Conservation (phyloP, 2,329 filamentous ascomycete species). For the Colletotrichum sp. region DNA sequence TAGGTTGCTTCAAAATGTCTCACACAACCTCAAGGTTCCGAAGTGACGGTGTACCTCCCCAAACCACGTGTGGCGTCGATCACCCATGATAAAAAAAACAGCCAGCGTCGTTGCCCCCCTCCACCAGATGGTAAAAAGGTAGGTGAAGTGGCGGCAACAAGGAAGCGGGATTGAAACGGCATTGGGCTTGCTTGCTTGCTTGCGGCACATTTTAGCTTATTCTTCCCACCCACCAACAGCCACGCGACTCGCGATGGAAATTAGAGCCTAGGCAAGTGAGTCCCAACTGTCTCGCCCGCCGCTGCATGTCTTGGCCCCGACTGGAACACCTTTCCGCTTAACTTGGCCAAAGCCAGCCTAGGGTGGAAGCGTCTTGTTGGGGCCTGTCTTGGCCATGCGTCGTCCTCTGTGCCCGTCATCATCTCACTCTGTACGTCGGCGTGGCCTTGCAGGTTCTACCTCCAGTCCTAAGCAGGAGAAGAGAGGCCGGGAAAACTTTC, state of each 20-base stretch:
- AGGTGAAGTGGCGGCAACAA: background rate
- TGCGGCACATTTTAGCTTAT: background rate
- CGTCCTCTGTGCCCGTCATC: background rate
- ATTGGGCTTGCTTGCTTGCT: background rate
- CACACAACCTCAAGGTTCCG: background rate
- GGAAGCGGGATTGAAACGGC: background rate
- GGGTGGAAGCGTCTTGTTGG: background rate
- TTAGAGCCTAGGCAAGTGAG: background rate
- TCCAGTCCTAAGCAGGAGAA: background rate
- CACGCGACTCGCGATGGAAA: background rate
- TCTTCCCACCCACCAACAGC: background rate
- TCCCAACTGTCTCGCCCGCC: background rate
- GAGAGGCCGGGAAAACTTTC: background rate
- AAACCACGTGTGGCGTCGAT: background rate
- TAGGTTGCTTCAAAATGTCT: background rate
- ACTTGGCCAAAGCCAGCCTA: background rate
- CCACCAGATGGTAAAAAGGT: background rate
- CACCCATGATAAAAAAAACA: background rate
- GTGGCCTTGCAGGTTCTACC: background rate
- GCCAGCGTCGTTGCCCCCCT: background rate
- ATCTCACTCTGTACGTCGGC: background rate
- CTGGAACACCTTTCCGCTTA: background rate
- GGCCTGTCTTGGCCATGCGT: background rate
- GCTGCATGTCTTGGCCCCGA: background rate
- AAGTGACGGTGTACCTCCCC: background rate